Base-by-base conservation (phyloP, 768 basidiomycete species). In the Xerocomellus dryophilus region DNA sequence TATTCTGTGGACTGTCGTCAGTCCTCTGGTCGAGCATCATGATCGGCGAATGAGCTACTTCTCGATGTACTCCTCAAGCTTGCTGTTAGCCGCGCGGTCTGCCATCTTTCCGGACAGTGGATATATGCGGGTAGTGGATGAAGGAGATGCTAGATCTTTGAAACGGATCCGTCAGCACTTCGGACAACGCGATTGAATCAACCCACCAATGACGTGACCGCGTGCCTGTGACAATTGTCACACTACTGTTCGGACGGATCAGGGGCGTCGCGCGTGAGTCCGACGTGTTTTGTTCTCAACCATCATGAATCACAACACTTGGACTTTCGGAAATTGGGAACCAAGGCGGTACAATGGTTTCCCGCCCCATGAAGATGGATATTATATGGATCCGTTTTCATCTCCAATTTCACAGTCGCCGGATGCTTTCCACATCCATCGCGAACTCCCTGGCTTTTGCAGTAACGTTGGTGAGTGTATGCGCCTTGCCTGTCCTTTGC, bases 1-100 rank as follows among this genome's bases (percentile, higher is more conserved):
- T 63, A 93, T 93, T 69, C 90, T 93, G 60, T 20, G 39, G 49
- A 42, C 27, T 50, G 42, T 50, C 34, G 46, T 53, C 58, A 60
- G 41, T 34, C 56, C 51, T 60, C 52, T 63, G 63, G 51, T 54
- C 52, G 51, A 18, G 51, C 12, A 56, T 43, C 21, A 55, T n/a
- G n/a, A n/a, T 59, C 40, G 50, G n/a, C 21, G n/a, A 20, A 53
- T 11, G 51, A 64, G 73, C 54, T 60, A 87, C 89, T 85, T 90
- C 66, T 88, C 85, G 50, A 90, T 87, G 65, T 86, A 89, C 66
- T 90, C 88, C 61, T 89, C 84, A 21, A 88, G 74, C 63, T 83
- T 76, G 74, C 44, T 79, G 70, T 43, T 76, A 65, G 55, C 77
- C 57, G 78, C 71, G 51, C 68, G 71, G 25, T 69, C 67, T 45